Conservation (phyloP, 148 eudicot genomes). For the Amaranthus palmeri region DNA sequence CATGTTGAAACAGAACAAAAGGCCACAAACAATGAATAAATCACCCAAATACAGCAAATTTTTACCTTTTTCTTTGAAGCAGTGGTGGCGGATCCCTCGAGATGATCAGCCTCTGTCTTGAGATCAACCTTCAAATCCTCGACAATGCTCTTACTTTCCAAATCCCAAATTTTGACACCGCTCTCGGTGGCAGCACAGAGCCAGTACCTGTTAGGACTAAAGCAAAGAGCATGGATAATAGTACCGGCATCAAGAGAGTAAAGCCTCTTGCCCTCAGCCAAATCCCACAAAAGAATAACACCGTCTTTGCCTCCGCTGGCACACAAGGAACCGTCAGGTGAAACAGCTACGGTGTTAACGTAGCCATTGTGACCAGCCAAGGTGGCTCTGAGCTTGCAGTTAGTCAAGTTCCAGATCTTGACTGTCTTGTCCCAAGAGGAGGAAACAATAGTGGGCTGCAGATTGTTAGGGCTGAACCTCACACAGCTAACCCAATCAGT, state of each 20-base stretch:
- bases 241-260: conserved; percentile 65
- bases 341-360: conserved; percentile 80
- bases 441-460: conserved; percentile 69
- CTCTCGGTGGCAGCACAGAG: conserved; percentile 85
- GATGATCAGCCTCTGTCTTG: conserved; percentile 61
- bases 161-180: conserved; percentile 82
- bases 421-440: conserved; percentile 84
- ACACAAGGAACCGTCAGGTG: conserved; percentile 83
- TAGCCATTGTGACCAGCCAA: conserved; percentile 68
- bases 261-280: conserved; percentile 82
- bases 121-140: conserved; percentile 78
- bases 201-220: conserved; percentile 95
- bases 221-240: conserved; percentile 74
- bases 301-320: conserved; percentile 93
- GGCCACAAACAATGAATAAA: no score
- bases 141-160: conserved; percentile 74
- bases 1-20: no score
- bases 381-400: conserved; percentile 70
- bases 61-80: conserved; percentile 57
- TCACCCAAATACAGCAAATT: background rate
- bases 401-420: conserved; percentile 80
- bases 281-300: conserved; percentile 70
- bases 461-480: conserved; percentile 66
- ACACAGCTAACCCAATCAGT: conserved; percentile 88
- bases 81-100: conserved; percentile 37